Evolutionary conservation across 1,284 basidiomycete genomes (phyloP), one percentile per base, ranked within the genome.

Genomic region (Moesziomyces globuligerus): DNA sequence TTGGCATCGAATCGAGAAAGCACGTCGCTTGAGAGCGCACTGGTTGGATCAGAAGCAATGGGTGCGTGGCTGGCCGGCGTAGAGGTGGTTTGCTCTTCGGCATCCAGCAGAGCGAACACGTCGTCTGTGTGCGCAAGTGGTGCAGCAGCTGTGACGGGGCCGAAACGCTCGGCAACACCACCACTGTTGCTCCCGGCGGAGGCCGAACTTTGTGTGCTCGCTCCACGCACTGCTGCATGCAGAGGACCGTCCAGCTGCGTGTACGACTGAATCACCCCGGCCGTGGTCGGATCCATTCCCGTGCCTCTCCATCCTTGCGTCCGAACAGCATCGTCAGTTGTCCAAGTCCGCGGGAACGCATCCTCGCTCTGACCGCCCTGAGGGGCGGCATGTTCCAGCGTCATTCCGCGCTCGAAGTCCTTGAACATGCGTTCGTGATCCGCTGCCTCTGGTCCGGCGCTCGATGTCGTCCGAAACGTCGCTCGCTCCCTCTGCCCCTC

Each of bases 41-140:
- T 9, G 17, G 17, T 20, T 1, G 29, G 17, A n/a, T 46, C 29
- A 15, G 25, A 18, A 4, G 40, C 13, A n/a, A 34, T 18, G 28
- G 40, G 44, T 23, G 25, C 9, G 7, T 3, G n/a, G 20, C 1
- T 4, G 13, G 18, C 3, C 9, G 37, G 23, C 15, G 38, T 10
- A 17, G 21, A 17, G 24, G 17, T 4, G 1, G 34, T 10, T 28
- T 34, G 38, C 8, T 43, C 46, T 48, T 69, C 66, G 4, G 48
- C 48, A 28, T 60, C 57, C 11, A 71, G 57, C 4, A 71, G 51
- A 0, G 61, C 57, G 17, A 71, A 61, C 24, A 71, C 55, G 49
- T 71, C 61, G 25, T 54, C 48, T 0, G 56, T 47, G 17, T 44
- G 50, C 8, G 53, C 49, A 18, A 59, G 53, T 8, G 53, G 45